phyloP scores from a whole-genome alignment of 768 basidiomycete genomes.

The Lactarius indigo region DNA sequence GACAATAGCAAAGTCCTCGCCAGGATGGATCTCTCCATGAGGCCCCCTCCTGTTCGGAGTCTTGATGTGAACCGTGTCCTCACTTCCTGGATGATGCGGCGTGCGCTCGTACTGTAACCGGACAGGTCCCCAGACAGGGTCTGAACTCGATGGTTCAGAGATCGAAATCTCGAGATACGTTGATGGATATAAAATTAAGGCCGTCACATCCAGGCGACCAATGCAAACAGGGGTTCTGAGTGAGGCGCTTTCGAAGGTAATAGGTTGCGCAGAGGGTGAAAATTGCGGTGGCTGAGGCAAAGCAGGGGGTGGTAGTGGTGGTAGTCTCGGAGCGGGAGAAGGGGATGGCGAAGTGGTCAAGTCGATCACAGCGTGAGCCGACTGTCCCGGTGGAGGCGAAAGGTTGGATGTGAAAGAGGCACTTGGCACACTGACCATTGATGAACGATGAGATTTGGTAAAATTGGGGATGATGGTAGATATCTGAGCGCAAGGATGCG shows the following conservation, averaged over 20 bases:
- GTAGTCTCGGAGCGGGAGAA: slow-evolving; percentile 26
- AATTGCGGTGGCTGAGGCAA: slow-evolving; percentile 22
- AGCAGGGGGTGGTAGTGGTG: slow-evolving; percentile 26
- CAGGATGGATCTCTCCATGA: slow-evolving; percentile 51
- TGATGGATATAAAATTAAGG: slow-evolving; percentile 81
- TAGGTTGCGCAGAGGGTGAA: slow-evolving; percentile 18
- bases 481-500: not conserved
- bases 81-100: slow-evolving; percentile 41
- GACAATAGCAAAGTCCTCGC: slow-evolving; percentile 77
- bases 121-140: slow-evolving; percentile 65
- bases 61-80: slow-evolving; percentile 78
- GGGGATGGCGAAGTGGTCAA: slow-evolving; percentile 19
- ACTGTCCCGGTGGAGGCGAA: slow-evolving; percentile 8
- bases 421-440: slow-evolving; percentile 27
- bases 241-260: slow-evolving; percentile 55
- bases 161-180: slow-evolving; percentile 52
- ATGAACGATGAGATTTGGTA: slow-evolving; percentile 3
- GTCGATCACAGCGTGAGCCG: slow-evolving; percentile 16
- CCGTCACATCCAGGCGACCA: slow-evolving; percentile 77
- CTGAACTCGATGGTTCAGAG: slow-evolving; percentile 31
- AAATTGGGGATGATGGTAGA: slow-evolving; percentile 11
- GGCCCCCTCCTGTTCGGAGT: slow-evolving; percentile 51
- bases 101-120: slow-evolving; percentile 69
- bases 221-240: slow-evolving; percentile 88
- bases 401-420: slow-evolving; percentile 12